phyloP scores from a whole-genome alignment of 768 basidiomycete genomes.

The Psilocybe cubensis region DNA sequence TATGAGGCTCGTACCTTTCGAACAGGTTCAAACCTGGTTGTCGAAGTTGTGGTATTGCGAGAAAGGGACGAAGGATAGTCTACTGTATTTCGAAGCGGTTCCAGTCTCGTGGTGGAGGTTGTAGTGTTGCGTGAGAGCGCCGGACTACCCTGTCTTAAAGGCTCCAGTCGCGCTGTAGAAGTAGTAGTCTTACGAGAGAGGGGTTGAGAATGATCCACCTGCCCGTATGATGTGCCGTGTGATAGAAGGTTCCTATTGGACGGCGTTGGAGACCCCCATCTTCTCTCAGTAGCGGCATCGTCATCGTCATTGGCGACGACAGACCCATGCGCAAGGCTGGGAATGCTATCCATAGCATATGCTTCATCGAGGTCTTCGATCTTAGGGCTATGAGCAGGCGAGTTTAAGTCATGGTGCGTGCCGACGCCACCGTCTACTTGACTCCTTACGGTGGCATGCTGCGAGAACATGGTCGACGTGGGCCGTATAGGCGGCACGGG shows the following conservation, averaged over 20 bases:
- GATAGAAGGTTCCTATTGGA: constrained; percentile 5
- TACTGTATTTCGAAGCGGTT: constrained; percentile 8
- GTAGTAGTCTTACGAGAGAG: constrained; percentile 4
- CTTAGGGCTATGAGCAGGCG: background rate
- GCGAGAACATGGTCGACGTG: background rate
- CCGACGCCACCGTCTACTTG: background rate
- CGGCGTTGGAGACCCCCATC: constrained; percentile 8
- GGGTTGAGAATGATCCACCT: background rate
- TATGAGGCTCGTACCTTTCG: background rate
- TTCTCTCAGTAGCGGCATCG: background rate
- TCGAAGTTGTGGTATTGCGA: constrained; percentile 1
- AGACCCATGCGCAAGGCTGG: constrained; percentile 8
- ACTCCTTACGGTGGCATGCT: background rate
- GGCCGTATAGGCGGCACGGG: constrained; percentile 4
- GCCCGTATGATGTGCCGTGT: background rate
- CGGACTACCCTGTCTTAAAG: background rate
- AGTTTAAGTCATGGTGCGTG: background rate
- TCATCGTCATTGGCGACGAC: constrained; percentile 8
- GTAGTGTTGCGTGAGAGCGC: constrained; percentile 3
- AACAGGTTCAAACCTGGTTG: constrained; percentile 12
- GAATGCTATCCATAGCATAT: constrained; percentile 12
- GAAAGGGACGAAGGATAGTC: background rate
- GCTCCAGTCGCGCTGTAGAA: constrained; percentile 10
- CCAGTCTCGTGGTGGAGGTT: constrained; percentile 8
- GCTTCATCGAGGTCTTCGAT: constrained; percentile 1